Evolutionary conservation across 2,329 filamentous ascomycete genomes (phyloP).

Genomic region (Lasiodiplodia gonubiensis): DNA sequence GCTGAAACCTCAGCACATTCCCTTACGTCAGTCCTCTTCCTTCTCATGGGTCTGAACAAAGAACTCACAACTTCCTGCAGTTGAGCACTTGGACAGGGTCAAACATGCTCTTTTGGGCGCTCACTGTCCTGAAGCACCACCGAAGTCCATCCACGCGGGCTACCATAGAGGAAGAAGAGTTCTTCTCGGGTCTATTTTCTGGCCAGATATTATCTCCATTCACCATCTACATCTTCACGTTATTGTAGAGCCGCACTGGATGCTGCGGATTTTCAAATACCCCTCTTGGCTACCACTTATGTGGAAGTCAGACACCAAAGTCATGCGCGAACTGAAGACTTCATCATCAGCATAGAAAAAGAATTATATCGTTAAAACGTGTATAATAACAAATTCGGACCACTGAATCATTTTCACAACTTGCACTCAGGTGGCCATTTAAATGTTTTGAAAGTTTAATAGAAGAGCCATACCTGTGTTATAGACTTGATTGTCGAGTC

Average conservation of each 20-base stretch:
- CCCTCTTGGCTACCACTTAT: background rate
- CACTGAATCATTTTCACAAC: too few species aligned
- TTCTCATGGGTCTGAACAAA: accelerated
- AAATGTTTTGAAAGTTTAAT: too few species aligned
- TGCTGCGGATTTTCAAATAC: background rate
- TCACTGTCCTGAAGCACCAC: background rate
- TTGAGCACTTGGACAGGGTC: background rate
- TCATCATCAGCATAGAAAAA: background rate
- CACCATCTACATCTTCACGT: background rate
- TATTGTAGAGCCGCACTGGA: background rate
- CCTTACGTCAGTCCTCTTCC: background rate
- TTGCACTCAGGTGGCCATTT: too few species aligned
- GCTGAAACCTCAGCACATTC: background rate
- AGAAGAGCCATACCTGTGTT: too few species aligned
- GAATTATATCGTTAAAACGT: background rate
- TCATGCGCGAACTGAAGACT: background rate
- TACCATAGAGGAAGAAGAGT: background rate
- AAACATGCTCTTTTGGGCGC: background rate
- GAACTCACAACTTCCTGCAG: background rate
- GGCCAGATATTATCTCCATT: background rate
- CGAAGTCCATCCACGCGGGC: background rate
- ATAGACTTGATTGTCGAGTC: too few species aligned
- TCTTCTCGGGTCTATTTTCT: background rate
- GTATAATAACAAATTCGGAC: too few species aligned
- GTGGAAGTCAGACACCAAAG: constrained; percentile 2